These are phyloP conservation scores for Aspergillus aculeatinus DNA, from an alignment of 2,329 filamentous ascomycete genomes.

Conservation along the genomic window DNA sequence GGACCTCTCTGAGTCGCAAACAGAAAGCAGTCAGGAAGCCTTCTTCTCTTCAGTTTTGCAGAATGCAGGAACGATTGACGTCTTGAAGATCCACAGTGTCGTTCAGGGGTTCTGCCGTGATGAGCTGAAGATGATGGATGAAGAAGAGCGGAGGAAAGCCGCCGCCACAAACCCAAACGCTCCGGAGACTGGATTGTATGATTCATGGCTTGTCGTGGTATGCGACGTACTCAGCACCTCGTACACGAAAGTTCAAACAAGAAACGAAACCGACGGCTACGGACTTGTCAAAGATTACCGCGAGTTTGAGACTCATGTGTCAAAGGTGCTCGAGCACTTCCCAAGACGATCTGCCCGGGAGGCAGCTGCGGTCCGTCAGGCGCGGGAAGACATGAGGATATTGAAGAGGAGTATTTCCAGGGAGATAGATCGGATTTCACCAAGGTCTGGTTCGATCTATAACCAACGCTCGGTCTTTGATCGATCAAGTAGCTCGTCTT, in stretches of 20 bases:
- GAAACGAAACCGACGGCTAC: constrained; percentile 32
- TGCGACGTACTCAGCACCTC: constrained; percentile 44
- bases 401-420: constrained; percentile 38
- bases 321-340: constrained; percentile 41
- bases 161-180: constrained; percentile 3
- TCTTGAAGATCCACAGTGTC: constrained; percentile 50
- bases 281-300: constrained; percentile 48
- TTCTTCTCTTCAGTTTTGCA: constrained; percentile 31
- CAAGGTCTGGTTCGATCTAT: constrained; percentile 38
- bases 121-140: constrained; percentile 42
- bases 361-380: constrained; percentile 33
- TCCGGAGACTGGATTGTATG: constrained; percentile 36
- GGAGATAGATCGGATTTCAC: constrained; percentile 46
- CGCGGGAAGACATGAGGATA: constrained; percentile 36
- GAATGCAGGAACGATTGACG: constrained; percentile 38
- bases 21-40: constrained; percentile 37
- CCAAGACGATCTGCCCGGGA: constrained; percentile 32
- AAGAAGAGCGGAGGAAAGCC: constrained; percentile 22
- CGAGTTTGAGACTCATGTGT: constrained; percentile 49
- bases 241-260: constrained; percentile 43
- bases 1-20: constrained; percentile 34
- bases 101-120: constrained; percentile 50
- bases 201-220: constrained; percentile 46
- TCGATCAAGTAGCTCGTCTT: constrained; percentile 47
- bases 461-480: constrained; percentile 49